These are phyloP conservation scores for Halenospora varia DNA, from an alignment of 495 filamentous ascomycete species.

Conservation along the genomic window DNA sequence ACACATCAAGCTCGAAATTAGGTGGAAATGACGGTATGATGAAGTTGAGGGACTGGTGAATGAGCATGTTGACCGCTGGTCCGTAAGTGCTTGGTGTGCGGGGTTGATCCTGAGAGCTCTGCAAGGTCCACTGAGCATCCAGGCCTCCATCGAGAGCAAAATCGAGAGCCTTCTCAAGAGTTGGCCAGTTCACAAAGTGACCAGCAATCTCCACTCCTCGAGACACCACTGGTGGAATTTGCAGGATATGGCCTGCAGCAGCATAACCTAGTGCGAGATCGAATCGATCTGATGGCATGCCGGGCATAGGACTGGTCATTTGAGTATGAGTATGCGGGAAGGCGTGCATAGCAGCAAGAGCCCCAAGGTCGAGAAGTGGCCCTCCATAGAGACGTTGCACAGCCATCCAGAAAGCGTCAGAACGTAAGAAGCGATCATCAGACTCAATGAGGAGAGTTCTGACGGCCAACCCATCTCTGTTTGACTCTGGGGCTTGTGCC, in stretches of 20 bases:
- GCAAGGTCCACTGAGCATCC: conserved; percentile 27
- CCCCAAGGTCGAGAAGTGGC: conserved; percentile 29
- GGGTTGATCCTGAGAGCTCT: conserved; percentile 9
- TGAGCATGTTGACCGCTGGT: conserved; percentile 26
- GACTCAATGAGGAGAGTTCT: conserved; percentile 39
- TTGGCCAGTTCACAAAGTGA: conserved; percentile 47
- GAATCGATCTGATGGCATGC: conserved; percentile 35
- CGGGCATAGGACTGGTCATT: conserved; percentile 20
- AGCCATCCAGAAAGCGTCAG: conserved; percentile 43
- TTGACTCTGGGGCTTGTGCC: conserved; percentile 12
- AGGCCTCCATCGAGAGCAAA: conserved; percentile 34
- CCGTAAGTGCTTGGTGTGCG: conserved; percentile 19
- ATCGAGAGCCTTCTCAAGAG: conserved; percentile 44
- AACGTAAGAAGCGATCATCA: conserved; percentile 42
- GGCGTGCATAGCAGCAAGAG: conserved; percentile 10
- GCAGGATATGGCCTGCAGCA: conserved; percentile 46
- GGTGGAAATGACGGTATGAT: conserved; percentile 41
- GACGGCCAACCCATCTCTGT: conserved; percentile 19
- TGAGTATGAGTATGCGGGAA: conserved; percentile 15
- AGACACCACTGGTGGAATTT: conserved; percentile 37
- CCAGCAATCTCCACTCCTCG: conserved; percentile 43
- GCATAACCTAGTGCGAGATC: conserved; percentile 47
- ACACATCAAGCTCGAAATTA: conserved; percentile 44
- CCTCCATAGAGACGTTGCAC: conserved; percentile 47
- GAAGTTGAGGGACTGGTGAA: conserved; percentile 37